phyloP scores from a whole-genome alignment of 2,329 filamentous ascomycete species.

The Davidsoniella eucalypti region DNA sequence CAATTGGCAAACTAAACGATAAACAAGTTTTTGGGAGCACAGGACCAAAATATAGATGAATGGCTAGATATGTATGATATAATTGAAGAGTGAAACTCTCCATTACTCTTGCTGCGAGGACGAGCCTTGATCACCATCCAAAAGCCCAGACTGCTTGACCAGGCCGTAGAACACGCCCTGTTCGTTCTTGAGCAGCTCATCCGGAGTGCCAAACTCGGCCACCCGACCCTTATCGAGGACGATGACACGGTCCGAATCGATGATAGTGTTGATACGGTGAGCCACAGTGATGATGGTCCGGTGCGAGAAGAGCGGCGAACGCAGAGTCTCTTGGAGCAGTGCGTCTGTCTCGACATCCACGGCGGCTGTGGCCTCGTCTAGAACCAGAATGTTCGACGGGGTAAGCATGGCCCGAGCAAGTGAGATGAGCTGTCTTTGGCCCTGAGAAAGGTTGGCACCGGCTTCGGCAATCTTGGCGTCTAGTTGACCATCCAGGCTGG shows the following conservation, averaged over 20 bases:
- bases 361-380: conserved; percentile 86
- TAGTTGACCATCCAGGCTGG: conserved; percentile 72
- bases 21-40: no score
- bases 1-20: no score
- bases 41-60: no score
- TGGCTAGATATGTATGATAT: no score
- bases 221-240: conserved; percentile 85
- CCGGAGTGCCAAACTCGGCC: conserved; percentile 80
- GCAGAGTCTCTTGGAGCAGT: conserved; percentile 46
- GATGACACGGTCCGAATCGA: conserved; percentile 76
- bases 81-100: no score
- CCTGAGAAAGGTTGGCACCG: conserved; percentile 91
- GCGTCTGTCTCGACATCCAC: conserved; percentile 54
- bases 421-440: conserved; percentile 86
- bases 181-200: conserved; percentile 55
- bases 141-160: conserved; percentile 76
- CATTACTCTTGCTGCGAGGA: background rate
- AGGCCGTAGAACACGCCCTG: conserved; percentile 75
- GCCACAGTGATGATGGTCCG: conserved; percentile 97
- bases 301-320: conserved; percentile 59
- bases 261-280: conserved; percentile 94
- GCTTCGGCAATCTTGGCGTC: conserved; percentile 84
- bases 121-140: conserved; percentile 20
- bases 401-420: conserved; percentile 86
- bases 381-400: conserved; percentile 88